phyloP scores from a whole-genome alignment of 345 rosid genomes.

The Lepidium aucheri region DNA sequence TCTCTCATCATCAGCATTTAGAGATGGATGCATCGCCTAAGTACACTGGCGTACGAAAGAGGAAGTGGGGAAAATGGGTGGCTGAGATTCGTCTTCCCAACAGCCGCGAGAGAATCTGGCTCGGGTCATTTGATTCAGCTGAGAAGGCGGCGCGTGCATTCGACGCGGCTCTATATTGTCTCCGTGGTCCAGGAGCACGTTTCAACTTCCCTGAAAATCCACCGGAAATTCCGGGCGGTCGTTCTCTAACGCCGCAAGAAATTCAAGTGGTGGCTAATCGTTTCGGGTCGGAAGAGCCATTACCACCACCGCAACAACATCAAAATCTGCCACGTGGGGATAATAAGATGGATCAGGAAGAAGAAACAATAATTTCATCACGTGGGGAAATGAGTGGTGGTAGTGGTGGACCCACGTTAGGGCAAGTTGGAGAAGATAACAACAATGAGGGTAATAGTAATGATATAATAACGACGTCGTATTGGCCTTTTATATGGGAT shows the following conservation, averaged over 20 bases:
- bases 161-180: conserved; percentile 69
- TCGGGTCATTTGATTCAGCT: conserved; percentile 66
- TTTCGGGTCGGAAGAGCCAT: conserved; percentile 35
- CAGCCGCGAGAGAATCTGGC: conserved; percentile 85
- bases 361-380: background rate
- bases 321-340: conserved; percentile 1
- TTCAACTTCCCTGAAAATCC: conserved; percentile 65
- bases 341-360: background rate
- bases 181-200: conserved; percentile 55
- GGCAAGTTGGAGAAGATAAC: conserved; percentile 16
- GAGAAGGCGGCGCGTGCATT: conserved; percentile 94
- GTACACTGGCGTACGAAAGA: conserved; percentile 79
- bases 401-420: conserved; percentile 25
- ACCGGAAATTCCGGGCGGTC: conserved; percentile 39
- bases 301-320: background rate
- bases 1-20: too few species aligned
- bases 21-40: conserved; percentile 31
- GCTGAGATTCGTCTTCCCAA: conserved; percentile 89
- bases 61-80: conserved; percentile 97
- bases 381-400: conserved; percentile 18
- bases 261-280: conserved; percentile 53
- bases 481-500: conserved; percentile 18
- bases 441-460: background rate
- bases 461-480: conserved; percentile 9
- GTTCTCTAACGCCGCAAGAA: conserved; percentile 37